A percentile compares a stretch with the other conserved stretches of the same genome.
phyloP scores from a whole-genome alignment of 2,329 filamentous ascomycete species.

The Calonectria pteridis region DNA sequence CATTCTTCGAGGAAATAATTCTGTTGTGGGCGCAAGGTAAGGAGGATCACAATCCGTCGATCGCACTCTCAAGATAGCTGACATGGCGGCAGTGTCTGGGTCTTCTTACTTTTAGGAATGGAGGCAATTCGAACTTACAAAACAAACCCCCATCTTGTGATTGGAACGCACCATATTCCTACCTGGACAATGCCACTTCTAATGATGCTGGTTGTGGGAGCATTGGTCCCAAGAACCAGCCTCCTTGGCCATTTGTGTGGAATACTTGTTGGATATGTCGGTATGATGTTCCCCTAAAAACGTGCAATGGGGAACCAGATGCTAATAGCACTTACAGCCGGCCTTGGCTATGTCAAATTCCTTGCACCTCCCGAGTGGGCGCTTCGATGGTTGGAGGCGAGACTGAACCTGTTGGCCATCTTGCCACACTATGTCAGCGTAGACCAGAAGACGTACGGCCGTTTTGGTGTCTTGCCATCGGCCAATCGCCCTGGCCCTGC shows the following conservation, averaged over 20 bases:
- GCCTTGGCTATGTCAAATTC: constrained; percentile 88
- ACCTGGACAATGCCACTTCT: constrained; percentile 93
- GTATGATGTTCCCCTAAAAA: constrained; percentile 58
- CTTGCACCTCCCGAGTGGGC: constrained; percentile 90
- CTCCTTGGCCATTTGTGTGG: constrained; percentile 89
- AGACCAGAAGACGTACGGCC: constrained; percentile 94
- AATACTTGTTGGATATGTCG: constrained; percentile 86
- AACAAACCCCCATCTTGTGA: constrained; percentile 81
- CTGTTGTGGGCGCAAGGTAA: constrained; percentile 86
- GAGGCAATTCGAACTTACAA: constrained; percentile 90
- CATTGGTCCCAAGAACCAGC: constrained; percentile 84
- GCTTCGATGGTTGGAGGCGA: constrained; percentile 88
- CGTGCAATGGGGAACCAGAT: constrained; percentile 20
- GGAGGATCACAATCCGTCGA: constrained; percentile 33
- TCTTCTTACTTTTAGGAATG: constrained; percentile 86
- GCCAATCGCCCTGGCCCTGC: constrained; percentile 53
- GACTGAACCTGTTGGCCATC: constrained; percentile 85
- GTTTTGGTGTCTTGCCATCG: constrained; percentile 88
- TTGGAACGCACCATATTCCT: constrained; percentile 77
- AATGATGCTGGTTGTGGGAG: constrained; percentile 78
- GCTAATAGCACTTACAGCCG: constrained; percentile 65
- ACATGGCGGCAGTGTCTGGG: constrained; percentile 78
- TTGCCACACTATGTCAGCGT: constrained; percentile 94
- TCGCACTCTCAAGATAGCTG: neutral
- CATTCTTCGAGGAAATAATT: constrained; percentile 77